Percentiles rank a stretch among this genome's conserved stretches.
Conservation (phyloP, 2,329 filamentous ascomycete genomes). For the Hymenoscyphus scutula region DNA sequence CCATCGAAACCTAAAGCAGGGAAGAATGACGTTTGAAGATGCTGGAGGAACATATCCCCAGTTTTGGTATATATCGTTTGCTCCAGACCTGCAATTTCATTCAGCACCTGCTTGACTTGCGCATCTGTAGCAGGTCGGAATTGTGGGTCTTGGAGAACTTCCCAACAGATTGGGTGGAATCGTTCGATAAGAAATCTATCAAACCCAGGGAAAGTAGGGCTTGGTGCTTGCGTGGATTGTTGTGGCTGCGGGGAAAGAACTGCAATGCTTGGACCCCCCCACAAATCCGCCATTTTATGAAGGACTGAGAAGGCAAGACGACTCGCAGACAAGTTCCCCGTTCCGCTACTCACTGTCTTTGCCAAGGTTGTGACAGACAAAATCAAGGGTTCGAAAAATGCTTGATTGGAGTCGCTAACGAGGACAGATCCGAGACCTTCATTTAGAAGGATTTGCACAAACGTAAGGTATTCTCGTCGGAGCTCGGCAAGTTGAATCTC, state of each 20-base stretch:
- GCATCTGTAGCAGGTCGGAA: constrained; percentile 82
- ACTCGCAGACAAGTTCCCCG: constrained; percentile 58
- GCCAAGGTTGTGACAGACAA: constrained; percentile 81
- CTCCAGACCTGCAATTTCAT: constrained; percentile 83
- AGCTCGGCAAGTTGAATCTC: constrained; percentile 92
- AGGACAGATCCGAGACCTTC: constrained; percentile 88
- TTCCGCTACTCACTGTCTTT: constrained; percentile 63
- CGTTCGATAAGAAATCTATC: constrained; percentile 85
- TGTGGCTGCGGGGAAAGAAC: constrained; percentile 52
- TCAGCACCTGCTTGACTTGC: constrained; percentile 82
- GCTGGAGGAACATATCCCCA: constrained; percentile 73
- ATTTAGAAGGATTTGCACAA: constrained; percentile 83
- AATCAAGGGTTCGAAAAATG: constrained; percentile 84
- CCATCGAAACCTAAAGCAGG: constrained; percentile 63
- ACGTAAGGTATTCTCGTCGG: constrained; percentile 91
- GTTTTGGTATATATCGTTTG: constrained; percentile 89
- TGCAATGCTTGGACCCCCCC: constrained; percentile 81
- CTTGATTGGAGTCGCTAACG: constrained; percentile 85
- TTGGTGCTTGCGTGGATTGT: constrained; percentile 48
- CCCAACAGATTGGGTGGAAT: constrained; percentile 90
- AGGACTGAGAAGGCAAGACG: constrained; percentile 80
- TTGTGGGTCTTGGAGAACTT: constrained; percentile 71
- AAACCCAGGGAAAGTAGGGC: constrained; percentile 76
- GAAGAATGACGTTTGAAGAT: constrained; percentile 64
- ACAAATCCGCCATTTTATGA: constrained; percentile 77